These are phyloP conservation scores for Cytospora paraplurivora DNA, from an alignment of 2,329 filamentous ascomycete genomes.

Conservation along the genomic window DNA sequence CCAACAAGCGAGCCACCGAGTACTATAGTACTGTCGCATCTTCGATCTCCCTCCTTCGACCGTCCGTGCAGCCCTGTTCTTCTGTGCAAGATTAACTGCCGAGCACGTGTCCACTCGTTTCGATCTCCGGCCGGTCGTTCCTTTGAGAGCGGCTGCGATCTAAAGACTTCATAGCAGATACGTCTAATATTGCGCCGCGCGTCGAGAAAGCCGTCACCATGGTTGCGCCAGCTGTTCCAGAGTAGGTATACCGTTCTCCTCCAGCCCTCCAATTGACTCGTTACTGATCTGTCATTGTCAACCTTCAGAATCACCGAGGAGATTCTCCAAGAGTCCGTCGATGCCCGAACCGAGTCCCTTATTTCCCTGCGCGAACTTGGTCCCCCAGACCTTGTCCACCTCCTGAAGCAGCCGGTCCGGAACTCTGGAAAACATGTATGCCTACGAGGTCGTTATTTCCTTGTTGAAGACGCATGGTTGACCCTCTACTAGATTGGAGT, in stretches of 20 bases:
- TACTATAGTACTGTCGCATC: neutral
- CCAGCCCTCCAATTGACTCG: slow-evolving; percentile 18
- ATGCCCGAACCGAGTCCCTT: slow-evolving; percentile 88
- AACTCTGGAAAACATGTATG: slow-evolving; percentile 59
- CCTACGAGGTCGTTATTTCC: neutral
- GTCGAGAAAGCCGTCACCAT: slow-evolving; percentile 48
- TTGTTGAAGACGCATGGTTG: slow-evolving; percentile 26
- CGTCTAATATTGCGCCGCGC: slow-evolving; percentile 17
- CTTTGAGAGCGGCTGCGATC: slow-evolving; percentile 18
- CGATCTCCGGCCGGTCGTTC: slow-evolving; percentile 13
- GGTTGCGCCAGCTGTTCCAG: slow-evolving; percentile 75
- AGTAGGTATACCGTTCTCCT: slow-evolving; percentile 53
- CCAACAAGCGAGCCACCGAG: neutral
- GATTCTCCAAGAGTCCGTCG: slow-evolving; percentile 85
- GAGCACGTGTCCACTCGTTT: slow-evolving; percentile 25
- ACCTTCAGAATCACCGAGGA: slow-evolving; percentile 83
- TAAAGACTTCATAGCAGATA: slow-evolving; percentile 15
- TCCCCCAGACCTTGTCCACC: slow-evolving; percentile 91
- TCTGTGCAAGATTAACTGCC: slow-evolving; percentile 15
- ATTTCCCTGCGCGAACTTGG: slow-evolving; percentile 86
- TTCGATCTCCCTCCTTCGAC: neutral
- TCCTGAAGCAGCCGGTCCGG: slow-evolving; percentile 73
- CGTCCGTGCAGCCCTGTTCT: slow-evolving; percentile 12
- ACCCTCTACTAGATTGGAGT: slow-evolving; percentile 69
- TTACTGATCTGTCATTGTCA: slow-evolving; percentile 31